Base-by-base conservation (phyloP, 805 yeast species). In the Lachancea mirantina region DNA sequence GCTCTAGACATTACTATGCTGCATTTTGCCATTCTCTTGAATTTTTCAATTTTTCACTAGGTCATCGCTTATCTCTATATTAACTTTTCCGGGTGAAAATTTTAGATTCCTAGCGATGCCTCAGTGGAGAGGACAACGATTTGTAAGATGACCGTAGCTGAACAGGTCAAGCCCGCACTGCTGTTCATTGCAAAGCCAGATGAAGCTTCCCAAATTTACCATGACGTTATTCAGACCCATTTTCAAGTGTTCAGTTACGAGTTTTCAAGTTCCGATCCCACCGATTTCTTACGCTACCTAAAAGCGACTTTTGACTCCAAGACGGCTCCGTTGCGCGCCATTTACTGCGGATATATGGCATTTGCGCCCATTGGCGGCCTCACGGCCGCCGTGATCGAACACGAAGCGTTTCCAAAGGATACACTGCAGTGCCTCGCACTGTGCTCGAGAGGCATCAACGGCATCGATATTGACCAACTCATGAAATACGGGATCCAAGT, bases 311-410 rank as follows among this genome's bases (percentile, higher is more conserved):
- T 27, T 22, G 35, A 26, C 47, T 39, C 19, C 19, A 34, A n/a
- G 20, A 41, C 3, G 23, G 28, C 6, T 40, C 43, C 23, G 42
- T 32, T 55, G 10, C 58, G 48, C 6, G 83, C 73, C 6, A 70
- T 77, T 8, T 77, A 74, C 49, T 76, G 72, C 2, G 78, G 77
- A 0, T 74, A 77, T 71, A 62, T 69, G 19, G 79, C 78, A 1
- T 72, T 76, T 40, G 48, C 57, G 19, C 55, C 60, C 3, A 48
- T 72, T 6, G 78, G 78, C 1, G 78, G 80, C 0, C 63, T 74
- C 39, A 57, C 61, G 2, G 49, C 50, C 18, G 68, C 64, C 4
- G 34, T 76, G 4, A 47, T 73, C 19, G 64, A 58, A 1, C 47
- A 55, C 14, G 35, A 35, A 10, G 23, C 33, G 8, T 64, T 67